A percentile compares a stretch with the other conserved stretches of the same genome.
These are phyloP conservation scores for Claviceps humidiphila DNA, from an alignment of 2,329 filamentous ascomycete species.

Conservation along the genomic window DNA sequence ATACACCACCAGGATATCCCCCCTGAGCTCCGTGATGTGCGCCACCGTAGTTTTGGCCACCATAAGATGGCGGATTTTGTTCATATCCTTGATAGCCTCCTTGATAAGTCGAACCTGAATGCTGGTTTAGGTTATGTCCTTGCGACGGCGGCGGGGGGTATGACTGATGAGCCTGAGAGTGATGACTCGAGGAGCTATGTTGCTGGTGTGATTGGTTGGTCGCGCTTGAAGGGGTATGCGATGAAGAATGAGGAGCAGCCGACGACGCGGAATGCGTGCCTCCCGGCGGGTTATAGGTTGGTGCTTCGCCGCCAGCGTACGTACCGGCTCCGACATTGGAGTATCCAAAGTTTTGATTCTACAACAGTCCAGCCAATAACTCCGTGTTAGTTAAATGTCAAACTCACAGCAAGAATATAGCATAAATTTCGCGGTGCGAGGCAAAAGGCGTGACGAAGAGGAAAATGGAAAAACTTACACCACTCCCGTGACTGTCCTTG, in stretches of 20 bases:
- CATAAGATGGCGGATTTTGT: constrained; percentile 10
- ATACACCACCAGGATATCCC: constrained; percentile 9
- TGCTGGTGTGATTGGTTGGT: constrained; percentile 15
- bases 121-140: constrained; percentile 11
- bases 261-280: constrained; percentile 14
- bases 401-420: not conserved
- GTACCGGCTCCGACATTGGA: constrained; percentile 39
- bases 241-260: constrained; percentile 9
- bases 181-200: constrained; percentile 12
- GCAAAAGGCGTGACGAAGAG: not conserved
- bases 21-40: constrained; percentile 13
- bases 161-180: constrained; percentile 10
- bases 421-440: not conserved
- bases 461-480: constrained; percentile 4
- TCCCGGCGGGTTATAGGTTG: constrained; percentile 28
- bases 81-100: constrained; percentile 4
- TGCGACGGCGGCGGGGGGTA: constrained; percentile 10
- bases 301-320: constrained; percentile 50
- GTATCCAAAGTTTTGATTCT: constrained; percentile 50
- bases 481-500: constrained; percentile 19
- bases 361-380: not conserved
- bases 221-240: constrained; percentile 13
- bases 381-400: constrained; percentile 6
- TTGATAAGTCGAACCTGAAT: constrained; percentile 3
- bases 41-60: constrained; percentile 11